Conservation (phyloP, 345 rosid species). For the Acer saccharum region DNA sequence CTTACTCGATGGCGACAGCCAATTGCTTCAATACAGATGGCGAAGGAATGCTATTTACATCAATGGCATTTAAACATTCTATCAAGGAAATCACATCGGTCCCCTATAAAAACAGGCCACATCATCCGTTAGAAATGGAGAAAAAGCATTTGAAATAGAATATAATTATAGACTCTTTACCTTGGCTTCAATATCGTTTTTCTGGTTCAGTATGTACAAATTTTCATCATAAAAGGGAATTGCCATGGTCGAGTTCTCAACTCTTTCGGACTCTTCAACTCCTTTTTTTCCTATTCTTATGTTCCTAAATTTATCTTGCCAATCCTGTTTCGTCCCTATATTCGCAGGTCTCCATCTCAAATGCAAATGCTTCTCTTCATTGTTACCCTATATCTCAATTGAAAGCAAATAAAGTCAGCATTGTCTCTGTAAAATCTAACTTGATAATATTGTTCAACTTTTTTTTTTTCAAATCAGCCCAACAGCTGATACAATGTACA, state of each 20-base stretch:
- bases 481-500: not conserved
- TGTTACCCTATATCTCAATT: slow-evolving; percentile 42
- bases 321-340: slow-evolving; percentile 68
- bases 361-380: slow-evolving; percentile 54
- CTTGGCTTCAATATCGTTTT: slow-evolving; percentile 81
- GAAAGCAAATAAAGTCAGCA: slow-evolving; percentile 2
- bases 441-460: not conserved
- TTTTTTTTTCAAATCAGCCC: slow-evolving; percentile 3
- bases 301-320: slow-evolving; percentile 82
- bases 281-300: slow-evolving; percentile 68
- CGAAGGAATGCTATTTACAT: slow-evolving; percentile 65
- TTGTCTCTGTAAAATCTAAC: not conserved
- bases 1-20: slow-evolving; percentile 85
- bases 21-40: slow-evolving; percentile 75
- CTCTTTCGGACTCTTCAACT: slow-evolving; percentile 58
- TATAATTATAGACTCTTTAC: slow-evolving; percentile 33
- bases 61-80: slow-evolving; percentile 57
- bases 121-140: not conserved
- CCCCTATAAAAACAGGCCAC: slow-evolving; percentile 37
- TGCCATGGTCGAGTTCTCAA: slow-evolving; percentile 66
- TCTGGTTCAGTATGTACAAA: slow-evolving; percentile 54
- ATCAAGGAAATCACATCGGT: slow-evolving; percentile 51
- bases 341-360: slow-evolving; percentile 61
- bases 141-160: slow-evolving; percentile 6
- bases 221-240: slow-evolving; percentile 71